Evolutionary conservation across 2,329 filamentous ascomycete species (phyloP).

Genomic region (Monilinia polystroma): DNA sequence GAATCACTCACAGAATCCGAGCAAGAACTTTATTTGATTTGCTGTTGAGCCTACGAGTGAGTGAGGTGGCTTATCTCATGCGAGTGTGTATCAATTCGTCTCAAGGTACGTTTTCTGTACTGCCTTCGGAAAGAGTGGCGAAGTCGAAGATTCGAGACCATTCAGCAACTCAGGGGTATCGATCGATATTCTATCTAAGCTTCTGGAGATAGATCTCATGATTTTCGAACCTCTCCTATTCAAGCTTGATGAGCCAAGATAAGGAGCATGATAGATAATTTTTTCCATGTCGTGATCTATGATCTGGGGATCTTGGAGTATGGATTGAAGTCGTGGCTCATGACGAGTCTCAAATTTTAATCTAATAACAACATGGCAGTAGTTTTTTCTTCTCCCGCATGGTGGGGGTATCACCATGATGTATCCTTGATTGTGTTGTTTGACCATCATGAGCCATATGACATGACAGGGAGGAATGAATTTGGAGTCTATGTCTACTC

Average conservation of each 20-base stretch:
- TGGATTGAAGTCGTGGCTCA: slow-evolving; percentile 17
- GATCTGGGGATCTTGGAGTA: slow-evolving; percentile 9
- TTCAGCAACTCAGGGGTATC: slow-evolving; percentile 6
- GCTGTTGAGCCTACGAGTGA: not conserved
- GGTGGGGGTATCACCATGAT: not conserved
- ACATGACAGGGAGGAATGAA: not conserved
- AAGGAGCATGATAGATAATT: slow-evolving; percentile 6
- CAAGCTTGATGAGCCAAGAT: not conserved
- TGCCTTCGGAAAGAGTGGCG: not conserved
- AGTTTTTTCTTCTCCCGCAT: not conserved
- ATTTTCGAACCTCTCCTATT: slow-evolving; percentile 9
- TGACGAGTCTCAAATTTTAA: slow-evolving; percentile 21
- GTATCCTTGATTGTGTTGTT: slow-evolving; percentile 3
- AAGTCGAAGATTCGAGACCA: not conserved
- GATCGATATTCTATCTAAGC: not conserved
- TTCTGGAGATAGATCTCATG: slow-evolving; percentile 1
- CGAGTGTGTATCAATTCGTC: not conserved
- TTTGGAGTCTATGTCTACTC: not conserved
- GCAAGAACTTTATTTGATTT: too few species aligned
- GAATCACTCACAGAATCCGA: not conserved
- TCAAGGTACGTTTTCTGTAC: not conserved
- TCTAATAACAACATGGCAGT: slow-evolving; percentile 6
- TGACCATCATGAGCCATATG: not conserved
- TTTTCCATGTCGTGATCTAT: not conserved
- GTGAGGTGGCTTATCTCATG: not conserved